Percentiles rank a stretch among this genome's conserved stretches.
Conservation (phyloP, 352 stramenopile genomes). For the Pythium utonaiense region DNA sequence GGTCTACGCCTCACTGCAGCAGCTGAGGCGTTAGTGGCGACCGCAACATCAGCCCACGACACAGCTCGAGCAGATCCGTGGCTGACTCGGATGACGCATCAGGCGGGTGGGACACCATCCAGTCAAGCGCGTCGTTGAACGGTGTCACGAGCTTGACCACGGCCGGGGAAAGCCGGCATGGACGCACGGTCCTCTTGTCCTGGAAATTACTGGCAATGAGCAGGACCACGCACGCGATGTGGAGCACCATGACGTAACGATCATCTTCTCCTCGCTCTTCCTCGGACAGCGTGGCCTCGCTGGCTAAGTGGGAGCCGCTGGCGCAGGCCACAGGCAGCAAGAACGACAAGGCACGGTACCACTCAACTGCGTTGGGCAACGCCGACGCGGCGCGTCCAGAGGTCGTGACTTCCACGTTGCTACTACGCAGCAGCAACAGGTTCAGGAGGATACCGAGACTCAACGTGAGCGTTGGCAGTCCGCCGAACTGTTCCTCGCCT, state of each 20-base stretch:
- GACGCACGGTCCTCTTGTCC: slow-evolving; percentile 35
- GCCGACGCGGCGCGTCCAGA: slow-evolving; percentile 12
- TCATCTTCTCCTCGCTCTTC: slow-evolving; percentile 72
- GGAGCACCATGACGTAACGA: slow-evolving; percentile 73
- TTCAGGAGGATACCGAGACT: slow-evolving; percentile 80
- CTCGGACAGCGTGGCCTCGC: slow-evolving; percentile 37
- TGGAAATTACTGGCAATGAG: slow-evolving; percentile 61
- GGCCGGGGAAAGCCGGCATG: slow-evolving; percentile 32
- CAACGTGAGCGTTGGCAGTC: slow-evolving; percentile 66
- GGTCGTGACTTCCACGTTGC: slow-evolving; percentile 22
- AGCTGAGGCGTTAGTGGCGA: slow-evolving; percentile 39
- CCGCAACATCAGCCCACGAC: slow-evolving; percentile 55
- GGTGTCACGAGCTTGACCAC: slow-evolving; percentile 46
- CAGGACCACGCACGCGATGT: slow-evolving; percentile 64
- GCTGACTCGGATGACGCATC: slow-evolving; percentile 46
- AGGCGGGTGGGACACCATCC: slow-evolving; percentile 57
- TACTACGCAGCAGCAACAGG: slow-evolving; percentile 62
- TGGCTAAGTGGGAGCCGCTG: slow-evolving; percentile 46
- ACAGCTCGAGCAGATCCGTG: slow-evolving; percentile 67
- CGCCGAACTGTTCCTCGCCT: slow-evolving; percentile 41
- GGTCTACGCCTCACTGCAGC: neutral
- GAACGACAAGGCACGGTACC: slow-evolving; percentile 69
- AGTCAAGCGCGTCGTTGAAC: slow-evolving; percentile 52
- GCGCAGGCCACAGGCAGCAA: slow-evolving; percentile 72
- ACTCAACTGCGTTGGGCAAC: slow-evolving; percentile 56